A percentile compares a stretch with the other conserved stretches of the same genome.
Conservation (phyloP, 2,329 filamentous ascomycete genomes). For the Xylaria sp. region DNA sequence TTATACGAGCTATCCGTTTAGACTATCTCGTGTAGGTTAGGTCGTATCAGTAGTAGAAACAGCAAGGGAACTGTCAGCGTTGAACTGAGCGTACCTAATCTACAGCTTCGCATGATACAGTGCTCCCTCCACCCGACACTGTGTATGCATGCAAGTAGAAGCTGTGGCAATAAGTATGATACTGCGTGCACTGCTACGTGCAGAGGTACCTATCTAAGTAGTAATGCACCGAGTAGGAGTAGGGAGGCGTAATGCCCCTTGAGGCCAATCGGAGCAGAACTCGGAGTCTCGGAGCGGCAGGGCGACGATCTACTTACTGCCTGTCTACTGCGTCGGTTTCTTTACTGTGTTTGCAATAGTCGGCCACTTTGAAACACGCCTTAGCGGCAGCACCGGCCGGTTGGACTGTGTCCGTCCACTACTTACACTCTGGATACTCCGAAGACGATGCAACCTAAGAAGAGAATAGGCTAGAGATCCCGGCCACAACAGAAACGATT, state of each 20-base stretch:
- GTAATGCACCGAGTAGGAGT: not conserved
- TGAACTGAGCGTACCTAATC: not conserved
- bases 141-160: not conserved
- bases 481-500: conserved; percentile 5
- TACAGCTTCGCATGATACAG: not conserved
- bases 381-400: conserved; percentile 11
- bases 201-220: not conserved
- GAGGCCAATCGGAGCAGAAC: conserved; percentile 24
- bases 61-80: not conserved
- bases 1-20: no score
- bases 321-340: conserved; percentile 17
- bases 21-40: not conserved
- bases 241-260: not conserved
- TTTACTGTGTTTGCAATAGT: conserved; percentile 24
- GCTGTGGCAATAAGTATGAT: not conserved
- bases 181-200: no score
- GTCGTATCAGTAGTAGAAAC: not conserved
- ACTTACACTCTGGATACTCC: no score
- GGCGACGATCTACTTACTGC: conserved; percentile 10
- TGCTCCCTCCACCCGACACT: not conserved
- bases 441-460: no score
- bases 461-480: no score
- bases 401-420: not conserved
- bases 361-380: conserved; percentile 19
- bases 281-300: conserved; percentile 17